These are phyloP conservation scores for Backusella sp. DNA, from an alignment of 192 early-diverging fungal species.

Conservation along the genomic window DNA sequence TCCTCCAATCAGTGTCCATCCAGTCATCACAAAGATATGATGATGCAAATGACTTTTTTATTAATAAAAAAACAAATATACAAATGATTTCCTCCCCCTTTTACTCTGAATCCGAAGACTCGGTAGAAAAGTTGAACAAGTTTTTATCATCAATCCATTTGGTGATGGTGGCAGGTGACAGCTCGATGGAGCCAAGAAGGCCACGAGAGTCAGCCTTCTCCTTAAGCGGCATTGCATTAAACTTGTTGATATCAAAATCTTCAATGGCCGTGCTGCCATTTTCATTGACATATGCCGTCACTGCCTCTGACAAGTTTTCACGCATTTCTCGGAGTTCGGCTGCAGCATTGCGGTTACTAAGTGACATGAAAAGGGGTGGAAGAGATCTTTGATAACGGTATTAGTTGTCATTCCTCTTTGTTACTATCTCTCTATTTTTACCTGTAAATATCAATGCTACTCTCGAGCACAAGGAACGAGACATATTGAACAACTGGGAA, in stretches of 20 bases:
- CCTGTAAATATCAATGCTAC: conserved; percentile 67
- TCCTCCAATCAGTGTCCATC: neutral
- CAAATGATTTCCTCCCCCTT: neutral
- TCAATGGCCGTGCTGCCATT: conserved; percentile 71
- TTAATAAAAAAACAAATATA: neutral
- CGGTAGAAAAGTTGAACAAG: conserved; percentile 14
- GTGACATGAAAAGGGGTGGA: conserved; percentile 76
- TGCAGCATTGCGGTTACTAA: conserved; percentile 42
- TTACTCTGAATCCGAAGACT: neutral
- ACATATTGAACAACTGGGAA: conserved; percentile 66
- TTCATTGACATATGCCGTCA: conserved; percentile 80
- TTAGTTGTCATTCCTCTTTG: neutral
- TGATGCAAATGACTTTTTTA: neutral
- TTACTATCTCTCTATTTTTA: conserved; percentile 13
- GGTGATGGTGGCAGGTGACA: neutral
- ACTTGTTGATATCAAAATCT: conserved; percentile 52
- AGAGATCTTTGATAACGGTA: conserved; percentile 55
- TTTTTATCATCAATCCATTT: conserved; percentile 21
- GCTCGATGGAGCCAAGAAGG: neutral
- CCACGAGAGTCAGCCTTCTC: conserved; percentile 14
- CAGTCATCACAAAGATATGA: neutral
- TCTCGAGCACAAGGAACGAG: conserved; percentile 65
- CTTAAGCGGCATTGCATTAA: conserved; percentile 13
- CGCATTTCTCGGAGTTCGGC: conserved; percentile 67
- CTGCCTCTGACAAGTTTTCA: conserved; percentile 65